Evolutionary conservation across 2,329 filamentous ascomycete genomes (phyloP).

Genomic region (Basipetospora chlamydospora): DNA sequence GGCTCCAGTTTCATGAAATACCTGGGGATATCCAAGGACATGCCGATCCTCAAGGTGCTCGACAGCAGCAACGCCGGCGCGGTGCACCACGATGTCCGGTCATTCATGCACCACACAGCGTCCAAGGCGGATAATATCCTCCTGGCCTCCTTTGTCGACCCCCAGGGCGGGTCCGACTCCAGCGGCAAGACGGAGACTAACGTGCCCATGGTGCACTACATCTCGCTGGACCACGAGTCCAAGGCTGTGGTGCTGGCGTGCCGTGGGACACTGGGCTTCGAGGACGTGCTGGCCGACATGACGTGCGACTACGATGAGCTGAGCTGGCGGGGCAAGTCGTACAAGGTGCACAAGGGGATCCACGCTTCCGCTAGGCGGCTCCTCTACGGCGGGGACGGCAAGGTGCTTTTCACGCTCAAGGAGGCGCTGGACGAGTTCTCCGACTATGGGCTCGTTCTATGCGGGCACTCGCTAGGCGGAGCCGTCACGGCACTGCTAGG

Average conservation of each 20-base stretch:
- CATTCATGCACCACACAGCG: constrained; percentile 49
- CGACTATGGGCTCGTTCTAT: constrained; percentile 56
- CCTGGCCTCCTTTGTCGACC: constrained; percentile 56
- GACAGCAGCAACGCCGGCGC: too few species aligned
- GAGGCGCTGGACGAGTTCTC: constrained; percentile 51
- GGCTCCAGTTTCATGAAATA: constrained; percentile 48
- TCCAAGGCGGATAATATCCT: constrained; percentile 44
- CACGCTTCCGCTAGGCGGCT: constrained; percentile 56
- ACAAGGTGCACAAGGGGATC: constrained; percentile 62
- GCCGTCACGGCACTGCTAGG: constrained; percentile 56
- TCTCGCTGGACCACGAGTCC: constrained; percentile 56
- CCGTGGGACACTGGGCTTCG: constrained; percentile 57
- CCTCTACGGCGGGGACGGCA: constrained; percentile 51
- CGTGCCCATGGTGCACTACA: constrained; percentile 58
- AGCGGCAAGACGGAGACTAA: constrained; percentile 50
- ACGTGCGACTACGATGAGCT: constrained; percentile 59
- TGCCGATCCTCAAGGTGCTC: constrained; percentile 22
- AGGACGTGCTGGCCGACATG: constrained; percentile 60
- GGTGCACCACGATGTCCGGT: constrained; percentile 48
- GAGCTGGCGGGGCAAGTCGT: constrained; percentile 45
- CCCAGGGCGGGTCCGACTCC: constrained; percentile 50
- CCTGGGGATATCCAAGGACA: constrained; percentile 42
- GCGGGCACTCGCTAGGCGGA: constrained; percentile 55
- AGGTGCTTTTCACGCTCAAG: constrained; percentile 51
- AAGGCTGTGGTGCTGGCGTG: constrained; percentile 61